Evolutionary conservation across 176 grass and related monocot genomes (phyloP), one percentile per base, ranked within the genome.

Genomic region (Zea mays): DNA sequence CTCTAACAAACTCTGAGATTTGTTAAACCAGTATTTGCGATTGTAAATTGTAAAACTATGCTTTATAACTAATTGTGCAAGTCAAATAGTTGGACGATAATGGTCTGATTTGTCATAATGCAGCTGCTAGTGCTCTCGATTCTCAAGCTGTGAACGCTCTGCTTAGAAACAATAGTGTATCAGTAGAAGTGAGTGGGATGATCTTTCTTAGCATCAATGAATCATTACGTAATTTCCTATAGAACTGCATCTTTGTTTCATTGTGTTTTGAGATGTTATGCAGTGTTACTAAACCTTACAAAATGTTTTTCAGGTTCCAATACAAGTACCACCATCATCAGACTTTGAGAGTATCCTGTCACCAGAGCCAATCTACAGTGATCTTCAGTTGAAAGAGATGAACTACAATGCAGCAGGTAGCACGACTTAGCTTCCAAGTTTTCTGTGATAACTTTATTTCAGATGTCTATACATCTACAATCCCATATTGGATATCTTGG

Each of bases 331-430:
- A 16, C 76, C 77, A 69, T 75, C 85, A 75, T 83, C 92, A 56
- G 82, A 88, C 16, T 62, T 90, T 73, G 87, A 90, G 79, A 74
- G 81, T 64, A 88, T 99, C 75, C 87, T 95, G 37, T 81, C 85
- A 6, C 71, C 87, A 67, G 91, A 86, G 56, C 75, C 87, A 65
- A 78, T 86, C n/a, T 82, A 89, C 81, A 88, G 20, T 50, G 87
- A 90, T 81, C 65, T 91, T 71, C 96, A 90, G 57, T 69, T 92
- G 43, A 90, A 86, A 80, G 66, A 85, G 35, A 79, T 83, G 37
- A 81, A 81, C 83, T 68, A 85, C 65, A 78, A 72, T 71, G 50
- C 70, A 81, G 57, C 77, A 95, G 89, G 93, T 93, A 85, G 69
- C 47, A 72, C 19, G 35, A 11, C 39, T 72, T 80, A 17, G 59